Evolutionary conservation across 169 alveolate species (phyloP).

Genomic region (Plasmodium malariae): DNA sequence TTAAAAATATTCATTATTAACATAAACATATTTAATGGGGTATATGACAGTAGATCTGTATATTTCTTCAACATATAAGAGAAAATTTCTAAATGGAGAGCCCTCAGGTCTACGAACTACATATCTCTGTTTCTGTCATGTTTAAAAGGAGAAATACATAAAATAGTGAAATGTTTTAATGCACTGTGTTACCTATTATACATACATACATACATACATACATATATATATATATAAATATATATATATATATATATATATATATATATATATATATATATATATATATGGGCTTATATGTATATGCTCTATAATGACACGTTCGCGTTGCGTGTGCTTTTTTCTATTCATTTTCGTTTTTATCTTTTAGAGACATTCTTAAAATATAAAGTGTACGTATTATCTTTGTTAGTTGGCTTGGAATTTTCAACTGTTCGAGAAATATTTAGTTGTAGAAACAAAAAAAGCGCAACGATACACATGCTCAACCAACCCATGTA

Average conservation of each 20-base stretch:
- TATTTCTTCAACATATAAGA: constrained; percentile 64
- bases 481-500: constrained; percentile 30
- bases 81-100: constrained; percentile 49
- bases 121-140: constrained; percentile 56
- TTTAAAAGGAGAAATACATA: not conserved
- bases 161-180: too few relatives aligned
- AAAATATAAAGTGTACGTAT: constrained; percentile 52
- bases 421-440: constrained; percentile 5
- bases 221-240: not conserved
- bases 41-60: constrained; percentile 40
- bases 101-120: constrained; percentile 49
- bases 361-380: constrained; percentile 44
- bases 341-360: not conserved
- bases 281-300: not conserved
- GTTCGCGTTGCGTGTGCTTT: not conserved
- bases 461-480: constrained; percentile 16
- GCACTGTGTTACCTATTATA: too few relatives aligned
- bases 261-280: not conserved
- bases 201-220: not conserved
- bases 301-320: too few relatives aligned
- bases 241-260: not conserved
- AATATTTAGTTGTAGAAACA: constrained; percentile 19
- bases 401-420: constrained; percentile 10
- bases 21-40: constrained; percentile 65
- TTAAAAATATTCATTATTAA: constrained; percentile 18